Evolutionary conservation across 495 filamentous ascomycete species (phyloP), one percentile per base, ranked within the genome.

Genomic region (Lophiostoma macrostomum): DNA sequence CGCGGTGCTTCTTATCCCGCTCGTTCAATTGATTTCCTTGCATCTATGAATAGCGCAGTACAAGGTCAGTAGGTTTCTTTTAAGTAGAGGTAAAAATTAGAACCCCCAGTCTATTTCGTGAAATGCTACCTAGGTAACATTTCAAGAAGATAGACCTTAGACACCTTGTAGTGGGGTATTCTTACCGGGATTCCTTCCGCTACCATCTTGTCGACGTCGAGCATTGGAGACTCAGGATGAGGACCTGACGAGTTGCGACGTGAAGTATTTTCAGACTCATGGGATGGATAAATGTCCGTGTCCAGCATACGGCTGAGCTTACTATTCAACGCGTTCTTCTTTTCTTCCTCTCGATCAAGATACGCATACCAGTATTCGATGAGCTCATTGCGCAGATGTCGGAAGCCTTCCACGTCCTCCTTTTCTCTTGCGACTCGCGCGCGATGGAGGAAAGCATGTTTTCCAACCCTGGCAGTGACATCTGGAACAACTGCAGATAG

Each of bases 361-460:
- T 63, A 58, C 4, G 24, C 12, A n/a, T 50, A 18, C 59, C 59
- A 63, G 43, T 58, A 50, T 7, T 37, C 18, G 30, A 63, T 58
- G 4, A 63, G 49, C 25, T 63, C 53, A 13, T 63, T 54, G 12
- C 59, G 47, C 1, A 63, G 44, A 6, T 58, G 46, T 7, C 50
- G 37, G 34, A 63, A 63, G 7, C 35, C 59, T 10, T 53, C 30
- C 7, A 63, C 36, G 24, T 63, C 43, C 19, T 63, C 54, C 3
- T 63, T 36, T 22, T 63, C 59, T 16, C 59, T 40, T 10, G 59
- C 59, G 4, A 63, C 59, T n/a, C 59, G 28, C 13, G 59, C 59
- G 13, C 59, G 53, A 31, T 63, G 59, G 1, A 63, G 50, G 25
- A 58, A 63, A 27, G 41, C 48, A 20, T 41, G 4, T 47, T 46